Evolutionary conservation across 108 stramenopile species (phyloP), one percentile per base, ranked within the genome.

Genomic region (Schizochytrium sp.): DNA sequence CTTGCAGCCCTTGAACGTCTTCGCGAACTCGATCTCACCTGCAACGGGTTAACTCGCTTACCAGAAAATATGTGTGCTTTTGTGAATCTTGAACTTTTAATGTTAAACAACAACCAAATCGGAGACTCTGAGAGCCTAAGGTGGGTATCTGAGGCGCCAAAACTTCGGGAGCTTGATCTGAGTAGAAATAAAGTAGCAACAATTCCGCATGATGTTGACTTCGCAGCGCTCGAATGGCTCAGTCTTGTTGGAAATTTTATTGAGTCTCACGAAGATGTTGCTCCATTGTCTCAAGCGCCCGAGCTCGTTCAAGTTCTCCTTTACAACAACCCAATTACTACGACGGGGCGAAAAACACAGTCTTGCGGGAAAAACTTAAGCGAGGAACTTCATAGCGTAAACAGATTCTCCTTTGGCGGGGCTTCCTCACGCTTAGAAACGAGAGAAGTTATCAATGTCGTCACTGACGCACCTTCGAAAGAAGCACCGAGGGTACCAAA

Each of bases 171-270:
- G 28, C 53, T 83, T 10, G 76, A 83, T 42, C 76, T 83, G 0
- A 83, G 76, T 53, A 55, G 55, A 5, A 83, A 83, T 28, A 83
- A 42, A 40, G 76, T 83, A 5, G 8, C 10, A 13, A 55, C 50
- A 38, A 38, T 83, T 3, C 76, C 76, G 28, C 50, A 83, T 10
- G 40, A 83, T 83, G 28, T 55, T 38, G 53, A 55, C 10, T 83
- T 83, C 76, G 45, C 47, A n/a, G 50, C 50, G 28, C 76, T 83
- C 53, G 76, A 83, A 28, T 83, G 76, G 76, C 76, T 83, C 76
- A 83, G 53, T 55, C 28, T 83, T 5, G 76, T 83, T n/a, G 53
- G 53, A 10, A 83, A 83, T 28, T n/a, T 5, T 13, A 42, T 83
- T 53, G 55, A 5, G 15, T 38, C 76, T 10, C 76, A 83, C 47